Conservation (phyloP, 257 asterid species). For the Plantago elongata region DNA sequence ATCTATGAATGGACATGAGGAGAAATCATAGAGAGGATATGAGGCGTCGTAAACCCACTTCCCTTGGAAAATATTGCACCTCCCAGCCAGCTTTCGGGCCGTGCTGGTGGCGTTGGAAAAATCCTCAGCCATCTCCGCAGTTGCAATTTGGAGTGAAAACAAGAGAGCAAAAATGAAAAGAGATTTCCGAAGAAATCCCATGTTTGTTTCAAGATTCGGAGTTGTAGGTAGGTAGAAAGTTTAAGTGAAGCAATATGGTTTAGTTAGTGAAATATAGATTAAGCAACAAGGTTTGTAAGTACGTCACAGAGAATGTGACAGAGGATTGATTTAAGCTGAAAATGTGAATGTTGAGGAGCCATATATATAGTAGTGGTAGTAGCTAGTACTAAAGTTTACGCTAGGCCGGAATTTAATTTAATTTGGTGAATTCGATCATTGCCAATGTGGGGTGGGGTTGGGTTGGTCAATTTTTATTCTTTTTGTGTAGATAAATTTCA, state of each 20-base stretch:
- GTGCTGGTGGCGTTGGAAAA: slow-evolving; percentile 26
- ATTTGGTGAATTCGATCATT: too few species aligned
- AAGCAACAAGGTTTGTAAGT: too few species aligned
- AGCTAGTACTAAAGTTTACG: too few species aligned
- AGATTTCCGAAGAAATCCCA: slow-evolving; percentile 31
- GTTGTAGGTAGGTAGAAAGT: not conserved
- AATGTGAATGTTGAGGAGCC: too few species aligned
- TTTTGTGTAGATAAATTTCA: too few species aligned
- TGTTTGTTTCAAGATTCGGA: slow-evolving; percentile 17
- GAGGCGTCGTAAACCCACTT: slow-evolving; percentile 80
- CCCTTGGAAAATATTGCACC: slow-evolving; percentile 72
- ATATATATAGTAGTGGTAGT: too few species aligned
- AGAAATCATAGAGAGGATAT: slow-evolving; percentile 72
- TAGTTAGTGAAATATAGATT: too few species aligned
- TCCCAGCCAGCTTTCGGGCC: slow-evolving; percentile 30
- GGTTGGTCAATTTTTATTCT: too few species aligned
- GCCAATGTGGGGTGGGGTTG: too few species aligned
- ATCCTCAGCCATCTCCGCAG: slow-evolving; percentile 25
- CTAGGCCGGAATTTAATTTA: too few species aligned
- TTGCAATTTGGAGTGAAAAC: slow-evolving; percentile 26
- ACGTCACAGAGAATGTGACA: too few species aligned
- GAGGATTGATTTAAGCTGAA: too few species aligned
- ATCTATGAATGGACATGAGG: slow-evolving; percentile 76
- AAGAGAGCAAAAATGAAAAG: slow-evolving; percentile 33
- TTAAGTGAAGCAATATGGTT: not conserved